Evolutionary conservation across 2,329 filamentous ascomycete species (phyloP).

Genomic region (Monilinia aucupariae): DNA sequence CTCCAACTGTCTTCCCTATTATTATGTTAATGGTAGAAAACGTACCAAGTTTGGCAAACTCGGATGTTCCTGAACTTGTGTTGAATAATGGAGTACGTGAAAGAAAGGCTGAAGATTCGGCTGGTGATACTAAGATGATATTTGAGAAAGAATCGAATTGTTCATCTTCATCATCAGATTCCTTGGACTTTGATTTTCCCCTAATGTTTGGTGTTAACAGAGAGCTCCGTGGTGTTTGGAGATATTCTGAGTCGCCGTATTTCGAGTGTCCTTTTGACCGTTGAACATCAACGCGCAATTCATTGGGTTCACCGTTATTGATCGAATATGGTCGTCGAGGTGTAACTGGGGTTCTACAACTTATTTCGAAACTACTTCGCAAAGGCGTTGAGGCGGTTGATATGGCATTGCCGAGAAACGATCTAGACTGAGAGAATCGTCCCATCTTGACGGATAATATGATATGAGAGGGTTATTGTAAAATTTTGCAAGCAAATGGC

Average conservation of each 20-base stretch:
- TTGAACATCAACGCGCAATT: not conserved
- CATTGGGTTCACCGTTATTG: not conserved
- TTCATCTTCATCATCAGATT: not conserved
- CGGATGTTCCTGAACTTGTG: not conserved
- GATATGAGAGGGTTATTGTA: not conserved
- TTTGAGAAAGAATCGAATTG: not conserved
- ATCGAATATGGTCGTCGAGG: not conserved
- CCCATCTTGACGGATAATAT: not conserved
- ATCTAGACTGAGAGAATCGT: not conserved
- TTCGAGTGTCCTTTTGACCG: too few relatives aligned
- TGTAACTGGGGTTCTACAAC: not conserved
- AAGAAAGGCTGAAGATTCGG: not conserved
- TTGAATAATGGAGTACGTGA: not conserved
- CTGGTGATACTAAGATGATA: not conserved
- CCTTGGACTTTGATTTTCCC: not conserved
- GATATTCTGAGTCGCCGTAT: not conserved
- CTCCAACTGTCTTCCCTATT: slow-evolving; percentile 39
- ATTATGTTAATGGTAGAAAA: slow-evolving; percentile 39
- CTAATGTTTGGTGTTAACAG: not conserved
- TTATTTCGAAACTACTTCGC: not conserved
- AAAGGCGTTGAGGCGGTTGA: not conserved
- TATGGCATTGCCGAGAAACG: not conserved
- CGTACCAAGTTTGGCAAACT: slow-evolving; percentile 35
- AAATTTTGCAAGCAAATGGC: not conserved
- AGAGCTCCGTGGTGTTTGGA: not conserved